These are phyloP conservation scores for Paraphaeosphaeria minitans DNA, from an alignment of 2,329 filamentous ascomycete genomes.

Conservation along the genomic window DNA sequence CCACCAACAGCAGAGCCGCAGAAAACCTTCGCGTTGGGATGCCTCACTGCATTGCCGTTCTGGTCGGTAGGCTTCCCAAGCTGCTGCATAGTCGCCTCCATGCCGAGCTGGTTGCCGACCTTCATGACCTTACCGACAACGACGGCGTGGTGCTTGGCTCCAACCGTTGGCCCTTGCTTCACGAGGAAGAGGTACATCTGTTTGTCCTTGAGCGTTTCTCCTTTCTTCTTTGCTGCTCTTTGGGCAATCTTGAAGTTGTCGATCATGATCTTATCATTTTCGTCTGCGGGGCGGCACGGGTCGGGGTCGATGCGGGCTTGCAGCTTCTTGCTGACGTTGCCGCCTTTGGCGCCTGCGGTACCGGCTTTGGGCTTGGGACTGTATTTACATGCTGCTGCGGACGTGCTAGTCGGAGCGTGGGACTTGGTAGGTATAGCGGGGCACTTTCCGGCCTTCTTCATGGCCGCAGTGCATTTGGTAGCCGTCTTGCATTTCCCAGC, in stretches of 20 bases:
- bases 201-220: neutral
- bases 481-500: neutral
- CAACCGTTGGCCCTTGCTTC: neutral
- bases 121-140: conserved; percentile 4
- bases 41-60: conserved; percentile 1
- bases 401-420: neutral
- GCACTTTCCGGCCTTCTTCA: neutral
- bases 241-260: conserved; percentile 7
- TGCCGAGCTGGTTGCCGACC: conserved; percentile 3
- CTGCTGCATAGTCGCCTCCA: conserved; percentile 5
- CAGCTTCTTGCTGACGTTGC: conserved; percentile 3
- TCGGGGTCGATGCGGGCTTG: conserved; percentile 3
- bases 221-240: conserved; percentile 3
- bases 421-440: neutral
- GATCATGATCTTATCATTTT: conserved; percentile 7
- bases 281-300: neutral
- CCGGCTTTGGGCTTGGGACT: conserved; percentile 2
- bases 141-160: conserved; percentile 7
- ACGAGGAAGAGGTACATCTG: conserved; percentile 5
- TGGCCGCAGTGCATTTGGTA: neutral
- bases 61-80: neutral
- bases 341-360: neutral
- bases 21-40: conserved; percentile 4
- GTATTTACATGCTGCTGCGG: conserved; percentile 3
- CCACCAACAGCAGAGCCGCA: conserved; percentile 4